Conservation (phyloP, 768 basidiomycete species). For the Sporobolomyces pararoseus region DNA sequence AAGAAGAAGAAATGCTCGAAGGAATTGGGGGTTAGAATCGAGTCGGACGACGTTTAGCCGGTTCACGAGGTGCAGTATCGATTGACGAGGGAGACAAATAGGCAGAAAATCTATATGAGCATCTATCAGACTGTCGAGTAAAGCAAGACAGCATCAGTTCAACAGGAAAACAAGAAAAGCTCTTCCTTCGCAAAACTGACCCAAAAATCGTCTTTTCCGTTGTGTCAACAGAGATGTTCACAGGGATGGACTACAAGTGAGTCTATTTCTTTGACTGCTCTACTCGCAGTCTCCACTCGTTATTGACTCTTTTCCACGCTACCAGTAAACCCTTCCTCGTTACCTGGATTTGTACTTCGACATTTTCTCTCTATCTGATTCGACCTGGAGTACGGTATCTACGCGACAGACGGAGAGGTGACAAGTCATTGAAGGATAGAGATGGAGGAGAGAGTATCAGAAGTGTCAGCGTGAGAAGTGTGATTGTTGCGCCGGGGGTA, state of each 20-base stretch:
- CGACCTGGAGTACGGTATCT: constrained; percentile 29
- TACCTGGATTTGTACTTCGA: constrained; percentile 84
- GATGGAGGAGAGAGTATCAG: constrained; percentile 4
- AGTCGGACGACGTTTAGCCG: neutral
- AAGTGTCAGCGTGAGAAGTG: constrained; percentile 13
- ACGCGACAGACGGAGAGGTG: neutral
- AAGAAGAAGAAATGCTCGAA: too few relatives aligned
- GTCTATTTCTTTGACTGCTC: neutral
- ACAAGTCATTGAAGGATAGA: constrained; percentile 13
- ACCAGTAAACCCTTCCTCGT: constrained; percentile 51
- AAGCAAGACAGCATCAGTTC: too few relatives aligned
- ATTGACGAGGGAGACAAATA: too few relatives aligned
- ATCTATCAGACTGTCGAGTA: too few relatives aligned
- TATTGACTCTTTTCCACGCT: neutral
- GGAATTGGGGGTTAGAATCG: neutral
- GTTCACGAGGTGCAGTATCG: too few relatives aligned
- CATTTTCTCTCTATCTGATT: constrained; percentile 74
- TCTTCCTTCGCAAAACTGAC: constrained; percentile 6
- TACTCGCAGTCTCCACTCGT: neutral
- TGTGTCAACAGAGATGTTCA: constrained; percentile 73
- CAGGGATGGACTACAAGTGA: constrained; percentile 49
- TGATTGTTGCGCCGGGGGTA: neutral
- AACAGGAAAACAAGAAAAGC: too few relatives aligned
- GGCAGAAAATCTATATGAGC: too few relatives aligned
- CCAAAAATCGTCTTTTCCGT: neutral